Evolutionary conservation across 768 basidiomycete species (phyloP).

Genomic region (Tubosaeta sp.): DNA sequence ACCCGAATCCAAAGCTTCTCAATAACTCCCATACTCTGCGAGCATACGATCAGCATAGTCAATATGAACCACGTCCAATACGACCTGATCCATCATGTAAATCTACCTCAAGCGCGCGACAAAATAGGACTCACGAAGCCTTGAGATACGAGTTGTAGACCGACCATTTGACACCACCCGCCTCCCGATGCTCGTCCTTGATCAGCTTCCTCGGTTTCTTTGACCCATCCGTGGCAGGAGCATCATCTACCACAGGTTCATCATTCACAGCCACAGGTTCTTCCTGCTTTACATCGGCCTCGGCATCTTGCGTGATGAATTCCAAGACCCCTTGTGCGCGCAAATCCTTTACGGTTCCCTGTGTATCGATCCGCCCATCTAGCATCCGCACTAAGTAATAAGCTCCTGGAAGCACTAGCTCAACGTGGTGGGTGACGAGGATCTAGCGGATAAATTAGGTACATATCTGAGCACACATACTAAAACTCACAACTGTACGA

Average conservation of each 20-base stretch:
- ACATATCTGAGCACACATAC: not conserved
- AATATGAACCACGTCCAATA: constrained; percentile 30
- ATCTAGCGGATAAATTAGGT: constrained; percentile 34
- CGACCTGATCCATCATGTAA: constrained; percentile 13
- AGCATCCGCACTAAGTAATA: constrained; percentile 74
- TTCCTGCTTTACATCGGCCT: constrained; percentile 47
- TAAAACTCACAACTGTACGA: constrained; percentile 58
- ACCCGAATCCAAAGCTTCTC: constrained; percentile 33
- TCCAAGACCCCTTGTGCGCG: constrained; percentile 58
- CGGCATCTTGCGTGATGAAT: constrained; percentile 50
- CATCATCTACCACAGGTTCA: constrained; percentile 5
- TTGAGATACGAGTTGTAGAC: constrained; percentile 66
- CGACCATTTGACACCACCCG: constrained; percentile 78
- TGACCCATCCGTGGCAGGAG: not conserved
- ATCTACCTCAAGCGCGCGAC: not conserved
- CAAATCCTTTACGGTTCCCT: constrained; percentile 66
- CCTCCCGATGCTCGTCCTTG: constrained; percentile 78
- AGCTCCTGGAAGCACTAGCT: constrained; percentile 72
- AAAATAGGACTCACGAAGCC: constrained; percentile 47
- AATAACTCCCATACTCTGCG: constrained; percentile 23
- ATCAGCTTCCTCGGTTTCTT: constrained; percentile 73
- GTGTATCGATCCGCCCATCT: constrained; percentile 74
- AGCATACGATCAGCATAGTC: constrained; percentile 17
- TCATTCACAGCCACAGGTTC: constrained; percentile 24
- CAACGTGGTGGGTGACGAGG: constrained; percentile 80